Percentiles rank a stretch among this genome's conserved stretches.
phyloP scores from a whole-genome alignment of 208 protist genomes.

The Balamuthia mandrillaris region DNA sequence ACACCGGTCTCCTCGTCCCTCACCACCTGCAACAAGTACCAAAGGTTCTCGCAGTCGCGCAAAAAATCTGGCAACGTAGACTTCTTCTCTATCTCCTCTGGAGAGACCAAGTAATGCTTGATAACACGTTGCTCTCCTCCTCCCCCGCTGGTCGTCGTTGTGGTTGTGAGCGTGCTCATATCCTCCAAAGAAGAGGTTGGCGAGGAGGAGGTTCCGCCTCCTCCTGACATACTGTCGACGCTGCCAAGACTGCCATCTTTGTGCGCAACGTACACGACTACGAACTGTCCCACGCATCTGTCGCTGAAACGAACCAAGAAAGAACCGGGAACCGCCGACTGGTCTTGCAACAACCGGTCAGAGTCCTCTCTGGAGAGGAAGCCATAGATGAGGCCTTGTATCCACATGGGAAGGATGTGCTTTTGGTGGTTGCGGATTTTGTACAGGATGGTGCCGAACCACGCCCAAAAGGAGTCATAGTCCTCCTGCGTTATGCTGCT shows the following conservation, averaged over 20 bases:
- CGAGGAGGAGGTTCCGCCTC: too few species aligned
- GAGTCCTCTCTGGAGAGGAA: slow-evolving; percentile 23
- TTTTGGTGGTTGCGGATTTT: slow-evolving; percentile 32
- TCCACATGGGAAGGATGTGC: slow-evolving; percentile 37
- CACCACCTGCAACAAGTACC: slow-evolving; percentile 11
- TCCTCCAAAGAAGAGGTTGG: too few species aligned
- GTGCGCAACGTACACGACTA: slow-evolving; percentile 22
- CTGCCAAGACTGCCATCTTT: too few species aligned
- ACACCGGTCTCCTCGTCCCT: slow-evolving; percentile 14
- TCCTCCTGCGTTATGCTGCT: slow-evolving; percentile 26
- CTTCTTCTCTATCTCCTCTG: slow-evolving; percentile 34
- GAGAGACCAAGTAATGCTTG: slow-evolving; percentile 31
- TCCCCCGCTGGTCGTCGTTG: not conserved
- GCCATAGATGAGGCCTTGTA: slow-evolving; percentile 18
- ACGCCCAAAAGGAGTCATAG: slow-evolving; percentile 28
- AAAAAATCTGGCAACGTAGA: slow-evolving; percentile 11
- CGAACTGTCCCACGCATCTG: slow-evolving; percentile 9
- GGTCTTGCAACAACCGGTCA: not conserved
- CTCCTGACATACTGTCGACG: too few species aligned
- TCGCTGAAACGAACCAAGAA: slow-evolving; percentile 32
- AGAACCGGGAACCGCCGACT: slow-evolving; percentile 3
- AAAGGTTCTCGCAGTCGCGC: slow-evolving; percentile 25
- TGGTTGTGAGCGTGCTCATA: too few species aligned
- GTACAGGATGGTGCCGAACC: slow-evolving; percentile 30
- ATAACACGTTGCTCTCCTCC: not conserved